These are phyloP conservation scores for Limnanthes douglasii DNA, from an alignment of 345 rosid species.

Conservation along the genomic window DNA sequence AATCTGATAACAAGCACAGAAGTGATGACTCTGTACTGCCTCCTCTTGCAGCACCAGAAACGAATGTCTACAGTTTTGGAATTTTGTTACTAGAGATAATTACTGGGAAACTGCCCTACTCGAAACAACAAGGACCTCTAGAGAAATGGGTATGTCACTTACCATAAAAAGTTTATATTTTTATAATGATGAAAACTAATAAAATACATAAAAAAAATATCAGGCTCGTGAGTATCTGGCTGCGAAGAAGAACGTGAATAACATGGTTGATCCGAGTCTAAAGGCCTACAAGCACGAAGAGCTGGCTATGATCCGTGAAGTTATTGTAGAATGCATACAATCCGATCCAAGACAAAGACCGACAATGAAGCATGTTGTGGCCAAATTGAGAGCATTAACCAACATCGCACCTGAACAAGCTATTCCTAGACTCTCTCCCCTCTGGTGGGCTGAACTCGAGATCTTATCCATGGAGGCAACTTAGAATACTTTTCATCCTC, in stretches of 20 bases:
- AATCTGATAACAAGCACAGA: constrained; percentile 12
- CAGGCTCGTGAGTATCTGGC: constrained; percentile 60
- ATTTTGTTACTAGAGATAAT: constrained; percentile 67
- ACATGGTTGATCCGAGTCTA: constrained; percentile 55
- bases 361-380: constrained; percentile 38
- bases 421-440: constrained; percentile 81
- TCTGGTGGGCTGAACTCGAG: constrained; percentile 99
- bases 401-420: constrained; percentile 78
- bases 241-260: constrained; percentile 20
- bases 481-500: constrained; percentile 8
- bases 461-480: constrained; percentile 79
- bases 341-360: constrained; percentile 46
- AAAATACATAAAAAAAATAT: constrained; percentile 3
- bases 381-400: constrained; percentile 47
- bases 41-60: constrained; percentile 32
- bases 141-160: constrained; percentile 51
- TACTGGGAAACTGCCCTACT: constrained; percentile 65
- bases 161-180: background rate
- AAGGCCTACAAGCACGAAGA: constrained; percentile 55
- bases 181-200: background rate
- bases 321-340: constrained; percentile 40
- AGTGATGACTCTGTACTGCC: constrained; percentile 36
- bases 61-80: constrained; percentile 63
- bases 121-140: constrained; percentile 49
- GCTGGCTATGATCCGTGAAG: constrained; percentile 48